Evolutionary conservation across 441 rosid species (phyloP), one percentile per base, ranked within the genome.

Genomic region (Mallotus japonicus): DNA sequence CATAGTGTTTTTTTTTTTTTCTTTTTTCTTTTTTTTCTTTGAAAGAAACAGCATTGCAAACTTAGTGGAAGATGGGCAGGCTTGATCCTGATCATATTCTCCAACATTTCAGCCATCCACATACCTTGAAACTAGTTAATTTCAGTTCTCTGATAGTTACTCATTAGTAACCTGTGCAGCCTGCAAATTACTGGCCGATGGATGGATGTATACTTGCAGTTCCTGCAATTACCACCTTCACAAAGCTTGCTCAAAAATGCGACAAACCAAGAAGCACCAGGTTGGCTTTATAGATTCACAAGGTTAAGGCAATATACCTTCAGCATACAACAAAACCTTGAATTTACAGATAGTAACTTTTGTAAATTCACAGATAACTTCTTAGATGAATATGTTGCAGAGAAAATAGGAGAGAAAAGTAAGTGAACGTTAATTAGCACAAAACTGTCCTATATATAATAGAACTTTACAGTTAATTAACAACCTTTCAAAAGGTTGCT

Each of bases 31-130:
- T 24, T 24, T 24, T 24, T 24, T 2, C 28, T 24, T 2, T 24
- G 28, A 24, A 24, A 24, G 28, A 24, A 24, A 24, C 28, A 24
- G 28, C 28, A 42, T 42, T 42, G 8, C 6, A 42, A 42, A 60
- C 40, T 9, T 60, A 65, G 56, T 10, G 14, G 37, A 12, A 16
- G n/a, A 68, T 54, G 72, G 72, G 72, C 24, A 68, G 63, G 19
- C 62, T 55, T 17, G 63, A 69, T 69, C 46, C 0, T 42, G 64
- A 56, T n/a, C 63, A 53, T 20, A n/a, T 22, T 19, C 60, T 69
- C 12, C 17, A 34, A 12, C 73, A 69, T 57, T 69, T 69, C 63
- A 69, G 73, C 53, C 73, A 69, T 22, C 51, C 49, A 32, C 73
- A 56, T 42, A 13, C 34, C n/a, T 20, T 69, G 20, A 57, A 56